A percentile compares a stretch with the other conserved stretches of the same genome.
Evolutionary conservation across 768 basidiomycete genomes (phyloP).

Genomic region (Russula compacta): DNA sequence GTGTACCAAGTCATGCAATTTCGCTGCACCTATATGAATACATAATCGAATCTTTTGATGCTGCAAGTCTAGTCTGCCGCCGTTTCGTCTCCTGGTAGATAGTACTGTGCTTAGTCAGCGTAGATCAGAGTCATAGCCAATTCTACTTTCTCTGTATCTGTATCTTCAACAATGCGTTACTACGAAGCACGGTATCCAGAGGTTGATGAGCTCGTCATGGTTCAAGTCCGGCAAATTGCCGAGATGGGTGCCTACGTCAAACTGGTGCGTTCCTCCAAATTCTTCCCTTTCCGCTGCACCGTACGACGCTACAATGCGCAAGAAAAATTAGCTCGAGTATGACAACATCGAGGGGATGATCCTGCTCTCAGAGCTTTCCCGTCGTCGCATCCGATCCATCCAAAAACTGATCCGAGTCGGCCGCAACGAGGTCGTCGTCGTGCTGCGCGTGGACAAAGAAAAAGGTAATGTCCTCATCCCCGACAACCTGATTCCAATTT

Average conservation of each 20-base stretch:
- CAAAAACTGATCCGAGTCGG: slow-evolving; percentile 98
- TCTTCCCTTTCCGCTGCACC: not conserved
- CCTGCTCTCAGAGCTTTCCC: slow-evolving; percentile 91
- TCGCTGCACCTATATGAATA: not conserved
- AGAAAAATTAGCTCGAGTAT: slow-evolving; percentile 72
- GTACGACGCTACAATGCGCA: not conserved
- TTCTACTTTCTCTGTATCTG: not conserved
- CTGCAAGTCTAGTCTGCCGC: too few species aligned
- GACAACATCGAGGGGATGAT: slow-evolving; percentile 99
- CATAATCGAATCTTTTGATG: not conserved
- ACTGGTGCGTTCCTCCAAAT: slow-evolving; percentile 47
- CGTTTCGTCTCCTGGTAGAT: too few species aligned
- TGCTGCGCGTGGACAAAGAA: slow-evolving; percentile 96
- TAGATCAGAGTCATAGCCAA: not conserved
- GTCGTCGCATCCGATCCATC: slow-evolving; percentile 92
- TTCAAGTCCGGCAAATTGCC: slow-evolving; percentile 97
- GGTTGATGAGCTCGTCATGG: slow-evolving; percentile 98
- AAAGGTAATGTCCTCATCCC: slow-evolving; percentile 54
- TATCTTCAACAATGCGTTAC: slow-evolving; percentile 58
- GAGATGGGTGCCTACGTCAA: slow-evolving; percentile 99
- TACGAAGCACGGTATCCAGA: slow-evolving; percentile 92
- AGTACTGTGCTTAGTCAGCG: too few species aligned
- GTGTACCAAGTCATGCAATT: not conserved
- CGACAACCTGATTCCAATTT: not conserved
- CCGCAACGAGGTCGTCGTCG: slow-evolving; percentile 97